Percentiles rank a stretch among this genome's conserved stretches.
Conservation (phyloP, 31 red algal genomes). For the Asparagopsis taxiformis region DNA sequence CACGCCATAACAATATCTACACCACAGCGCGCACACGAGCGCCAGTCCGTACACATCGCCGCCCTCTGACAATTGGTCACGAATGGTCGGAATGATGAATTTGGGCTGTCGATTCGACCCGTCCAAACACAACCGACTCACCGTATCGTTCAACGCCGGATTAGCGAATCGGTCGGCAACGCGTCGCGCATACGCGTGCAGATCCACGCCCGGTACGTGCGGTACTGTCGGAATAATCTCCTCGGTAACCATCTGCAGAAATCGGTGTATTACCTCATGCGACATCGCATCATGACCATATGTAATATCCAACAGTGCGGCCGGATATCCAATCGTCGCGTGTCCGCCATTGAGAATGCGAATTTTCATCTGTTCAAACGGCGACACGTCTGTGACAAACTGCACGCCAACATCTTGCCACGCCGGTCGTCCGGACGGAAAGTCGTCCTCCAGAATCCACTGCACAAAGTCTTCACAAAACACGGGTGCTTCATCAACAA, state of each 20-base stretch:
- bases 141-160: constrained; percentile 16
- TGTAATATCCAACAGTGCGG: constrained; percentile 14
- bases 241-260: constrained; percentile 19
- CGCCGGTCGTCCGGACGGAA: constrained; percentile 17
- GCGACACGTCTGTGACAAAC: constrained; percentile 21
- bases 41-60: constrained; percentile 18
- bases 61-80: constrained; percentile 2
- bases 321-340: constrained; percentile 33
- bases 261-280: constrained; percentile 4
- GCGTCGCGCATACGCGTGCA: constrained; percentile 8
- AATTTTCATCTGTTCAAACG: constrained; percentile 55
- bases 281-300: constrained; percentile 38
- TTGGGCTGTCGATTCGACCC: constrained; percentile 30
- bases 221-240: constrained; percentile 24
- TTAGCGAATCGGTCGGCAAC: constrained; percentile 44
- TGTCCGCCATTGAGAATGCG: constrained; percentile 55
- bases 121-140: constrained; percentile 42
- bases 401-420: constrained; percentile 27
- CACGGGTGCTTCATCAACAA: constrained; percentile 38
- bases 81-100: constrained; percentile 29
- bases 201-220: background rate
- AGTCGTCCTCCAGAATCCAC: constrained; percentile 54
- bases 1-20: constrained; percentile 37
- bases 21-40: constrained; percentile 43
- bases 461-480: constrained; percentile 45